Evolutionary conservation across 441 rosid genomes (phyloP).

Genomic region (Erysimum cheiri): DNA sequence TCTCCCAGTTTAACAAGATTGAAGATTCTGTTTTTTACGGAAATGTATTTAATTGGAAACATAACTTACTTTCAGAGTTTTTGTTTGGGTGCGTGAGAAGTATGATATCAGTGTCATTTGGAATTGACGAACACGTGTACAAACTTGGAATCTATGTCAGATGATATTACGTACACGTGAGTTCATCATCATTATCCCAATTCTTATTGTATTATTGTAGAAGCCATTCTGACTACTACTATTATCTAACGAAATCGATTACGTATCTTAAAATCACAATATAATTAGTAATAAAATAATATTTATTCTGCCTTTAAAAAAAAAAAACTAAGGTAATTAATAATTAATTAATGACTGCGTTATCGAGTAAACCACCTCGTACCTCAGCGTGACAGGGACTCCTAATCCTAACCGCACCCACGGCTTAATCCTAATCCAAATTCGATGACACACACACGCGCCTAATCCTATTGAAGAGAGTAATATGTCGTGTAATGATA

Average conservation of each 20-base stretch:
- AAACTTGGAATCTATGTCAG: conserved; percentile 31
- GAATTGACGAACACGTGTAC: conserved; percentile 28
- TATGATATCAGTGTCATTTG: not conserved
- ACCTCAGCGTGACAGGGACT: conserved; percentile 22
- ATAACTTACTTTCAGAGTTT: not conserved
- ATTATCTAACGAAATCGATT: conserved; percentile 8
- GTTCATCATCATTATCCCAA: conserved; percentile 25
- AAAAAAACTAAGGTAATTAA: not conserved
- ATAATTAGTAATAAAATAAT: not conserved
- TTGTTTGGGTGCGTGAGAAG: not conserved
- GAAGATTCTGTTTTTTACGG: not conserved
- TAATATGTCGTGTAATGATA: too few species aligned
- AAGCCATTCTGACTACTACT: not conserved
- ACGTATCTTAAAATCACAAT: conserved; percentile 18
- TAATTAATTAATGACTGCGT: not conserved
- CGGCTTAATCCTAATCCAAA: not conserved
- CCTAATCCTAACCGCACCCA: too few species aligned
- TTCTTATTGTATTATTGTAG: conserved; percentile 7
- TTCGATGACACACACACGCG: not conserved
- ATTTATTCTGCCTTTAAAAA: not conserved
- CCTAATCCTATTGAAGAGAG: not conserved
- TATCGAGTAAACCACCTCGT: conserved; percentile 11
- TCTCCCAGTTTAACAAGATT: not conserved
- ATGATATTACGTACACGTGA: conserved; percentile 38
- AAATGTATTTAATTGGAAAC: not conserved